These are phyloP conservation scores for Rostrohypoxylon terebratum DNA, from an alignment of 495 filamentous ascomycete genomes.

Conservation along the genomic window DNA sequence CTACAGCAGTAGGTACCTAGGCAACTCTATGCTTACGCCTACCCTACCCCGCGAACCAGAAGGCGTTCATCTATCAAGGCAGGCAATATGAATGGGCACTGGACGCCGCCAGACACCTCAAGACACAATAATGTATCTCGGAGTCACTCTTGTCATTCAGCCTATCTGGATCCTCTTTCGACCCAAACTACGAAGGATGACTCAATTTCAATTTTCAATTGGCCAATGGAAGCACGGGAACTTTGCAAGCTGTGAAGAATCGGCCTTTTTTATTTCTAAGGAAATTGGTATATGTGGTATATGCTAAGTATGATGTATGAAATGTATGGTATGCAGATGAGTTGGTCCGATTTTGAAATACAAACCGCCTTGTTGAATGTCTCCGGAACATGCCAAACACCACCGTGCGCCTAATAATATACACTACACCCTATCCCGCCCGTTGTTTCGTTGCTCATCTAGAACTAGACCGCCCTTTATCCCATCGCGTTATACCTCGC, in stretches of 20 bases:
- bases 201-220: constrained; percentile 39
- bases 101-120: neutral
- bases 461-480: constrained; percentile 21
- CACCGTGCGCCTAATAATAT: constrained; percentile 33
- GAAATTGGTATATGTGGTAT: constrained; percentile 28
- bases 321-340: constrained; percentile 33
- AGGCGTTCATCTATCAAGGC: constrained; percentile 16
- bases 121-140: constrained; percentile 30
- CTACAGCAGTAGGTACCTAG: neutral
- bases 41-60: constrained; percentile 22
- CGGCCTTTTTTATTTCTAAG: constrained; percentile 11
- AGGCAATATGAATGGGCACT: neutral
- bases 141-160: constrained; percentile 33
- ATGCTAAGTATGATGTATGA: constrained; percentile 19
- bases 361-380: constrained; percentile 34
- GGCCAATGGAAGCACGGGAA: constrained; percentile 29
- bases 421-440: constrained; percentile 21
- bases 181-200: constrained; percentile 23
- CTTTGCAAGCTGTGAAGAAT: constrained; percentile 15
- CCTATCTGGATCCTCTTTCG: constrained; percentile 19
- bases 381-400: constrained; percentile 17
- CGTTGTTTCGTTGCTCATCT: constrained; percentile 23
- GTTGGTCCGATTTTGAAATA: constrained; percentile 27
- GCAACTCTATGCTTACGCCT: constrained; percentile 19
- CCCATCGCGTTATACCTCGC: constrained; percentile 64